Conservation (phyloP, 169 alveolate genomes). For the Fabrea salina region DNA sequence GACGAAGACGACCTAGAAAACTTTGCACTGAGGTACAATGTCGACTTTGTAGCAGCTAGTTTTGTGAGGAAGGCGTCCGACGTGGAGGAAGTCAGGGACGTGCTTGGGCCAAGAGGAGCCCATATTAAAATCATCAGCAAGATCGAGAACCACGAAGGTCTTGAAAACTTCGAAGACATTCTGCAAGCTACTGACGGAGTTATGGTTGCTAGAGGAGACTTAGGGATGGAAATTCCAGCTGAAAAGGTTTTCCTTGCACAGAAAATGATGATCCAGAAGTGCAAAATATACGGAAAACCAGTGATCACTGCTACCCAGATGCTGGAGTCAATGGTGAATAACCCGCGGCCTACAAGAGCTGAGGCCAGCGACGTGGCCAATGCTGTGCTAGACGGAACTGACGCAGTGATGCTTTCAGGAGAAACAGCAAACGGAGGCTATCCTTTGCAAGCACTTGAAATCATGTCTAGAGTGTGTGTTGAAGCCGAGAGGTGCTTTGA, state of each 20-base stretch:
- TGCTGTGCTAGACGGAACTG: constrained; percentile 99
- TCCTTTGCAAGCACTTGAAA: constrained; percentile 80
- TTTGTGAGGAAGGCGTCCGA: constrained; percentile 82
- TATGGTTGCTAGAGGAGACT: constrained; percentile 99
- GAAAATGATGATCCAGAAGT: constrained; percentile 94
- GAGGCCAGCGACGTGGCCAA: constrained; percentile 99
- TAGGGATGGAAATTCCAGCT: constrained; percentile 99
- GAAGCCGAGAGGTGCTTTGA: constrained; percentile 88
- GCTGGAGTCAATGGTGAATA: constrained; percentile 96
- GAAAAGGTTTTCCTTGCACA: constrained; percentile 97
- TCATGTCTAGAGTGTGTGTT: constrained; percentile 83
- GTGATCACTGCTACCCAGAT: constrained; percentile 98
- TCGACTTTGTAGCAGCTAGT: constrained; percentile 94
- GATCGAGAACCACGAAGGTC: constrained; percentile 98
- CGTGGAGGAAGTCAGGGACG: constrained; percentile 81
- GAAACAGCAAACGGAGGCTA: constrained; percentile 90
- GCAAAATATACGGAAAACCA: constrained; percentile 95
- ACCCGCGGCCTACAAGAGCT: constrained; percentile 99
- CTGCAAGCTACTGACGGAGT: constrained; percentile 96
- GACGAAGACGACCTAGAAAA: constrained; percentile 95
- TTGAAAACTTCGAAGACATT: constrained; percentile 94
- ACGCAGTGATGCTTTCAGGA: constrained; percentile 94
- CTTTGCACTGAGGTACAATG: constrained; percentile 95
- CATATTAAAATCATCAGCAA: constrained; percentile 95
- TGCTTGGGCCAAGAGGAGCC: constrained; percentile 89